Base-by-base conservation (phyloP, 2,329 filamentous ascomycete species). In the Exophiala sp. region DNA sequence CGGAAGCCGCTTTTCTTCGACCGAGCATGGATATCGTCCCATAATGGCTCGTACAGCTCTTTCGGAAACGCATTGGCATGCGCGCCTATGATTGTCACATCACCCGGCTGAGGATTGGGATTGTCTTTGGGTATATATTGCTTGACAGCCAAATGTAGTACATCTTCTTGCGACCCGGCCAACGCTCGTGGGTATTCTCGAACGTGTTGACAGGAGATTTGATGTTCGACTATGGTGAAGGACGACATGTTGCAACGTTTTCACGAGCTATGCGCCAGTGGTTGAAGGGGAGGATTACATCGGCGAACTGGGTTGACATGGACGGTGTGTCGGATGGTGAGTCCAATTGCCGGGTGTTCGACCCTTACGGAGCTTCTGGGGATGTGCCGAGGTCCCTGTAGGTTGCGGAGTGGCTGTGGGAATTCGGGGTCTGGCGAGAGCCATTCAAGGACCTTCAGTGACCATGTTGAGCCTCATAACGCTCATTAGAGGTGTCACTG, bases 41-140 rank as follows among this genome's bases (percentile, higher is more conserved):
- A 95, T 0, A 95, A 72, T 0, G 91, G 87, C 65, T 95, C 90
- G 67, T 95, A 95, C 1, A 94, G 71, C 74, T 95, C 60, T 51
- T 62, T 81, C 2, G 78, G 76, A 53, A 82, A 80, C 0, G 71
- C 79, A 66, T 80, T 81, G 8, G 77, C 79, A 68, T 81, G 79
- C 2, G 74, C 75, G 6, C 70, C 78, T 46, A 83, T 75, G 40
- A 82, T 75, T 1, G 79, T 82, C 3, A 82, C 67, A 64, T 78
- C 75, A 10, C 75, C 74, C 12, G 72, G 69, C 38, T 70, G 65
- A 0, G 76, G 73, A 24, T 66, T 66, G 3, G 63, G 65, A 47
- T 78, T 78, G 55, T 74, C 66, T 16, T 72, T 63, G 0, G 79
- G 79, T n/a, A 73, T 78, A 57, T 83, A 82, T 62, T 82, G 77